A percentile compares a stretch with the other conserved stretches of the same genome.
phyloP scores from a whole-genome alignment of 2,329 filamentous ascomycete species.

The Aspergillus glaucus region DNA sequence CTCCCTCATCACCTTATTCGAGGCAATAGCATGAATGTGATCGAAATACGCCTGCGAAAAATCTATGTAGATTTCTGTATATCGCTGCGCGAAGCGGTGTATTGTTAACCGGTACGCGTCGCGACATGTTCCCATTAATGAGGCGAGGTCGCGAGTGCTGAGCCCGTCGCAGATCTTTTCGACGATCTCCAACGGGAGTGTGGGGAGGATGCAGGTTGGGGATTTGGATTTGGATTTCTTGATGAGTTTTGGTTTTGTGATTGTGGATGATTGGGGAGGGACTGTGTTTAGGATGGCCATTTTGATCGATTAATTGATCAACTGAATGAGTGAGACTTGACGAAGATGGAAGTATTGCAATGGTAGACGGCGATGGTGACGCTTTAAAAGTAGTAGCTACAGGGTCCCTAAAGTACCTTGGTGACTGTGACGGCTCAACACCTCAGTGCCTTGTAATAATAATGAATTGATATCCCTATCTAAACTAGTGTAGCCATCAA shows the following conservation, averaged over 20 bases:
- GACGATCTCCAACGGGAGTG: conserved; percentile 6
- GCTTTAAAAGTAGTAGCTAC: not conserved
- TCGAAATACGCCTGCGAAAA: conserved; percentile 6
- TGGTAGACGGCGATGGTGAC: not conserved
- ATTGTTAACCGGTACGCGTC: conserved; percentile 4
- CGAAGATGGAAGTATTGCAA: not conserved
- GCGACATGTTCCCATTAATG: conserved; percentile 7
- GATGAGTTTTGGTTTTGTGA: not conserved
- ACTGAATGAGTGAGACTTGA: not conserved
- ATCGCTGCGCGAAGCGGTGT: conserved; percentile 6
- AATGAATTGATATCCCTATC: too few relatives aligned
- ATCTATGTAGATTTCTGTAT: conserved; percentile 6
- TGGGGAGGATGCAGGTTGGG: not conserved
- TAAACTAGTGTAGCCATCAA: too few relatives aligned
- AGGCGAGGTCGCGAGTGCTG: conserved; percentile 6
- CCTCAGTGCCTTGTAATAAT: not conserved
- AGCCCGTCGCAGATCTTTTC: conserved; percentile 8
- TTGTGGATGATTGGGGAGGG: not conserved
- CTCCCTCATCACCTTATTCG: conserved; percentile 4
- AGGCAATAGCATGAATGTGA: conserved; percentile 7
- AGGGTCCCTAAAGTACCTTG: conserved; percentile 1
- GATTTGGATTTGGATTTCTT: not conserved
- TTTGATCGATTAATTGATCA: not conserved
- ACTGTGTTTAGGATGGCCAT: not conserved
- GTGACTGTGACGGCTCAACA: not conserved